A percentile compares a stretch with the other conserved stretches of the same genome.
Conservation (phyloP, 192 early-diverging fungal genomes). For the Mortierella claussenii region DNA sequence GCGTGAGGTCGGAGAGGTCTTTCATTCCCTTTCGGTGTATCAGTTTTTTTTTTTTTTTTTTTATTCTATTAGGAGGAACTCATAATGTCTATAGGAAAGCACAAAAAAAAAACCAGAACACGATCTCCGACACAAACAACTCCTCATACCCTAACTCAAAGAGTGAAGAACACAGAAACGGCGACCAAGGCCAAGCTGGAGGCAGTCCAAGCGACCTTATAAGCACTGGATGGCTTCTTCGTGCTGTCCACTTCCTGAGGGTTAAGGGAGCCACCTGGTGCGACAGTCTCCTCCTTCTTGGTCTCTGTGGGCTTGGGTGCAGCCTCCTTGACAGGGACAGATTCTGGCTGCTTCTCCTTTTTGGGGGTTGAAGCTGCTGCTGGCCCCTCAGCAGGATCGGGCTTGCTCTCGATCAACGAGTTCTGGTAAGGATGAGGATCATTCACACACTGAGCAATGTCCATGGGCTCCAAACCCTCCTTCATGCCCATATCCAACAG, state of each 20-base stretch:
- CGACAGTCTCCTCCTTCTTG: too few species aligned
- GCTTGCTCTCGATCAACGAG: constrained; percentile 28
- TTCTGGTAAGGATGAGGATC: constrained; percentile 49
- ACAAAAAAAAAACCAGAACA: too few species aligned
- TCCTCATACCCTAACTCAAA: constrained; percentile 1
- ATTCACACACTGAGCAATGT: constrained; percentile 40
- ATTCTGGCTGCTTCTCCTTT: background rate
- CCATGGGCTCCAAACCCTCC: constrained; percentile 47
- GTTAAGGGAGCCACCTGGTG: too few species aligned
- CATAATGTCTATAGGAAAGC: too few species aligned
- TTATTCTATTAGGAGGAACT: background rate
- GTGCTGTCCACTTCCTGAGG: background rate
- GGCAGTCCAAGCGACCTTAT: constrained; percentile 8
- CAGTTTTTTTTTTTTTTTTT: background rate
- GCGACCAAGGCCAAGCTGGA: constrained; percentile 31
- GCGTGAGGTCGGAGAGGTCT: too few species aligned
- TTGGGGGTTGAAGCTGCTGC: background rate
- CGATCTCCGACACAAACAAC: too few species aligned
- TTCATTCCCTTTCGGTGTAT: background rate
- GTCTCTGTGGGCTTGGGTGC: background rate
- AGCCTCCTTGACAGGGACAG: background rate
- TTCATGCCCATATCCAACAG: constrained; percentile 51
- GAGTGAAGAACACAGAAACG: constrained; percentile 8
- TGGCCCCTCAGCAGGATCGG: background rate
- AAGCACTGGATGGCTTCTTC: constrained; percentile 2